phyloP scores from a whole-genome alignment of 2,329 filamentous ascomycete genomes.

The Acarospora socialis region DNA sequence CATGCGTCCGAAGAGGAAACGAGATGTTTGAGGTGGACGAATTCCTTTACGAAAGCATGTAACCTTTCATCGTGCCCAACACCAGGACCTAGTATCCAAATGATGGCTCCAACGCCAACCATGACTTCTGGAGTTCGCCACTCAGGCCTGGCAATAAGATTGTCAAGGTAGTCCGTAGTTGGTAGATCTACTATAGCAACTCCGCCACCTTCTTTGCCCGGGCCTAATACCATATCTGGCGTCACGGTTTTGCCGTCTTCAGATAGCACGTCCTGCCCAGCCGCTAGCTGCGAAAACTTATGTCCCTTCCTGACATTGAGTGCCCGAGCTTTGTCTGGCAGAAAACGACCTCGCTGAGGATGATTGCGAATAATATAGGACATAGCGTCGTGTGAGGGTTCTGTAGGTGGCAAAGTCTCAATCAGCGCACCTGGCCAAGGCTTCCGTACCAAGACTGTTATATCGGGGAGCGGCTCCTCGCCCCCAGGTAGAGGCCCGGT shows the following conservation, averaged over 20 bases:
- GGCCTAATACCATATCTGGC: constrained; percentile 72
- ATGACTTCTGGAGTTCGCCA: constrained; percentile 54
- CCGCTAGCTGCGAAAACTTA: constrained; percentile 46
- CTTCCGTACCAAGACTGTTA: constrained; percentile 56
- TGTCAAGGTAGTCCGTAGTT: constrained; percentile 51
- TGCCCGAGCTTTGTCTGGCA: constrained; percentile 46
- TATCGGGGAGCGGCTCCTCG: constrained; percentile 39
- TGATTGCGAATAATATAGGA: constrained; percentile 78
- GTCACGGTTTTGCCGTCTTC: constrained; percentile 56
- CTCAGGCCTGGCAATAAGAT: constrained; percentile 56
- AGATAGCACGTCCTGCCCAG: constrained; percentile 48
- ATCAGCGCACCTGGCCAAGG: constrained; percentile 66
- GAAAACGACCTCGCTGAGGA: constrained; percentile 67
- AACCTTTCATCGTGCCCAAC: constrained; percentile 50
- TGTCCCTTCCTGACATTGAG: constrained; percentile 48
- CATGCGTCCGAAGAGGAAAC: constrained; percentile 61
- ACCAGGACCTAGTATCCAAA: constrained; percentile 68
- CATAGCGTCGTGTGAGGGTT: constrained; percentile 52
- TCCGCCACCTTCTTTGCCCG: constrained; percentile 52
- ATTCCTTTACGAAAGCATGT: constrained; percentile 52
- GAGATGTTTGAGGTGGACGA: constrained; percentile 52
- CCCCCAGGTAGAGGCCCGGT: constrained; percentile 49
- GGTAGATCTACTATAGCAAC: constrained; percentile 72
- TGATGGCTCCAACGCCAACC: constrained; percentile 49
- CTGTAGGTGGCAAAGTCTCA: constrained; percentile 50